A percentile compares a stretch with the other conserved stretches of the same genome.
Conservation (phyloP, 2,329 filamentous ascomycete species). For the Drechmeria coniospora region DNA sequence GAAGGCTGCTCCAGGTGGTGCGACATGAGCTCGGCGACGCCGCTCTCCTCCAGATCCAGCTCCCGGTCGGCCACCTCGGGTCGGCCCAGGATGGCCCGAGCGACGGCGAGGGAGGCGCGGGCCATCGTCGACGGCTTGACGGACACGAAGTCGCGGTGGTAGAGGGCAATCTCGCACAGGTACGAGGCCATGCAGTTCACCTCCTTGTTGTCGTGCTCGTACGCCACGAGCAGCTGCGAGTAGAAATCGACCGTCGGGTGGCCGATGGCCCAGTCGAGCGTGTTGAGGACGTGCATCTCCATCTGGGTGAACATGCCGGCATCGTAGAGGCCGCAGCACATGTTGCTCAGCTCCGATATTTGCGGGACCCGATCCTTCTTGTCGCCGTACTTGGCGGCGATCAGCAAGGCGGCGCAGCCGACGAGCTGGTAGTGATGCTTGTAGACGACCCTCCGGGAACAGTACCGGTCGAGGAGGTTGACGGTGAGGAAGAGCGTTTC, state of each 20-base stretch:
- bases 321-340: conserved; percentile 98
- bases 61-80: conserved; percentile 61
- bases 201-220: conserved; percentile 65
- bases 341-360: conserved; percentile 91
- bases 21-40: conserved; percentile 44
- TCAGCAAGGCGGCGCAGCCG: conserved; percentile 86
- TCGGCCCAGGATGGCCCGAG: conserved; percentile 71
- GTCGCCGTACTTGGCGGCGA: conserved; percentile 96
- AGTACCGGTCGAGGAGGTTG: conserved; percentile 94
- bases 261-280: conserved; percentile 87
- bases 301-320: conserved; percentile 99
- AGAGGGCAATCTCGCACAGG: conserved; percentile 86
- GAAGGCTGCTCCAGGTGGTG: conserved; percentile 45
- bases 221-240: conserved; percentile 70
- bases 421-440: conserved; percentile 98
- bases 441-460: conserved; percentile 93
- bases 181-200: conserved; percentile 92
- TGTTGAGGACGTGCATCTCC: conserved; percentile 99
- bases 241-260: conserved; percentile 95
- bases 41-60: conserved; percentile 59
- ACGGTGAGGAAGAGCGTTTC: conserved; percentile 93
- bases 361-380: conserved; percentile 98
- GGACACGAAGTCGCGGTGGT: conserved; percentile 93
- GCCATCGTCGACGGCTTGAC: conserved; percentile 85
- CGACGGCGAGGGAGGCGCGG: conserved; percentile 69